Evolutionary conservation across 148 eudicot genomes (phyloP), one percentile per base, ranked within the genome.

Genomic region (Rhododendron vialii): DNA sequence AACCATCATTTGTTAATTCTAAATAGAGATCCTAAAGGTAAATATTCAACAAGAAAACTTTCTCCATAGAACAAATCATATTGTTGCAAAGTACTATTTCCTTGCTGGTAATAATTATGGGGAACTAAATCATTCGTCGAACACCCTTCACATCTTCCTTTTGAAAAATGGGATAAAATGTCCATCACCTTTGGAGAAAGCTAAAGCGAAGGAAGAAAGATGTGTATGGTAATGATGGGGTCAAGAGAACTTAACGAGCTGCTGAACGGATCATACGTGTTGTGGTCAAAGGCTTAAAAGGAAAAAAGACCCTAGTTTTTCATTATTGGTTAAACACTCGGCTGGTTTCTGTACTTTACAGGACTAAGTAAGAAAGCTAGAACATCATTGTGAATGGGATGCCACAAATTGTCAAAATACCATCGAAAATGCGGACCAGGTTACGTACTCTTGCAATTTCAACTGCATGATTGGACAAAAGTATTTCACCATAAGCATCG

Each of bases 331-430:
- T 28, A 14, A 59, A 59, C 85, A 45, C 50, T 86, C 77, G 47
- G 78, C 74, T 80, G 50, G 35, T 85, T 28, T 82, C 50, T 81
- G 82, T 86, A 83, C 85, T 59, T 83, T 45, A 71, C 28, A 55
- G 88, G 85, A 75, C 85, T 36, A 30, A 76, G 8, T 5, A 41
- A 41, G 28, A 41, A 86, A 82, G 82, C 22, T 15, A 41, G 53
- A 43, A 33, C 13, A 28, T 73, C 41, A 55, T 50, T 57, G 55
- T 41, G 67, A 53, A 51, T 63, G 57, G 24, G 65, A 71, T 71
- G 1, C 36, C 13, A 20, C 75, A 50, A 24, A 13, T 9, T 41
- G 69, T 38, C 36, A 3, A 69, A 80, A 50, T 5, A 71, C 28
- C 41, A 26, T 67, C 8, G 33, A 11, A 26, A 24, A 2, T 7